These are phyloP conservation scores for Melampsora larici-populina DNA, from an alignment of 1,284 basidiomycete species.

Conservation along the genomic window DNA sequence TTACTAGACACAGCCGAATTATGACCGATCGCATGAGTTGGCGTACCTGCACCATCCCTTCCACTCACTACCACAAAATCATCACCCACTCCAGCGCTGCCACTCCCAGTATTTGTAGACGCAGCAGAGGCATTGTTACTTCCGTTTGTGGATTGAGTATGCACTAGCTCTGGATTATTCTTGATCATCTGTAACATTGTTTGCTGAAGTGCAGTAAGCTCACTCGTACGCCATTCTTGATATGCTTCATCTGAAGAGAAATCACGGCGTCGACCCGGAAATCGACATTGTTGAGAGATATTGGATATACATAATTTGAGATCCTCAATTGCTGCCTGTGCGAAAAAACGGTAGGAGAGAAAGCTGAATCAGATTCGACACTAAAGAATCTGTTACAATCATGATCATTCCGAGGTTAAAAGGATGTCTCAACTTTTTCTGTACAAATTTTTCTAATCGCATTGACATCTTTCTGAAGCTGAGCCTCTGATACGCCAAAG, in stretches of 20 bases:
- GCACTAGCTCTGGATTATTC: constrained; percentile 79
- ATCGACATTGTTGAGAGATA: constrained; percentile 75
- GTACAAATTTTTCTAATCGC: constrained; percentile 67
- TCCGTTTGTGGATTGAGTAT: constrained; percentile 50
- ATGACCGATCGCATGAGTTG: constrained; percentile 24
- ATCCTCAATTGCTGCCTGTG: constrained; percentile 39
- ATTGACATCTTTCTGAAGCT: constrained; percentile 72
- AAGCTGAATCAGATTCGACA: neutral
- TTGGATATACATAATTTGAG: constrained; percentile 81
- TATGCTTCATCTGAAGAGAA: constrained; percentile 77
- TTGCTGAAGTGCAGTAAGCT: constrained; percentile 78
- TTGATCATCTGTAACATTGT: constrained; percentile 83
- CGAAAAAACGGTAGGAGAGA: neutral
- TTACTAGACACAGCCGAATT: neutral
- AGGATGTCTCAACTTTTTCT: constrained; percentile 63
- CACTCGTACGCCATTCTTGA: constrained; percentile 76
- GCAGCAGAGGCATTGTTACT: neutral
- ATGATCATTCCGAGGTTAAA: neutral
- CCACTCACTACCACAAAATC: constrained; percentile 37
- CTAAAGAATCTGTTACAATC: neutral
- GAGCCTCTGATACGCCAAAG: constrained; percentile 69
- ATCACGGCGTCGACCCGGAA: constrained; percentile 81
- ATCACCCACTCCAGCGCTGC: neutral
- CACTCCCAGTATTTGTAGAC: neutral
- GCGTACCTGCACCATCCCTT: neutral